A percentile compares a stretch with the other conserved stretches of the same genome.
Conservation (phyloP, 2,329 filamentous ascomycete species). For the Tolypocladium guangdongense region DNA sequence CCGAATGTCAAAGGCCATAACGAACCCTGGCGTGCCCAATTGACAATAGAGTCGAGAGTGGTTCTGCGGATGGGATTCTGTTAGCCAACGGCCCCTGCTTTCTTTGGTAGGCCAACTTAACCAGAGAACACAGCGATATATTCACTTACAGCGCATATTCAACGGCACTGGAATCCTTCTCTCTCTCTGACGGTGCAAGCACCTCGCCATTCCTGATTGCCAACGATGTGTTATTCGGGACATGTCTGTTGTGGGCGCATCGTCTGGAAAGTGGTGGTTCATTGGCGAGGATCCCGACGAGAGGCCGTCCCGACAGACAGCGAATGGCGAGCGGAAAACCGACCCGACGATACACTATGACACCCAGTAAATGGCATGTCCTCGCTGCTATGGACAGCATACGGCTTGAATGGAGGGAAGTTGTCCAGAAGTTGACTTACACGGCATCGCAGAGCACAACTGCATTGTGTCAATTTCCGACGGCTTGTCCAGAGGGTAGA, state of each 20-base stretch:
- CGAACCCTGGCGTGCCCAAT: conserved; percentile 76
- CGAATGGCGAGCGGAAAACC: background rate
- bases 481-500: background rate
- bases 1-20: conserved; percentile 85
- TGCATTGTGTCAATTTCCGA: background rate
- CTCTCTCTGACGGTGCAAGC: background rate
- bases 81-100: background rate
- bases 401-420: background rate
- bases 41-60: conserved; percentile 65
- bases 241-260: too few relatives aligned
- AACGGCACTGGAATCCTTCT: background rate
- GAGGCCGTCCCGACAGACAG: background rate
- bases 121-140: background rate
- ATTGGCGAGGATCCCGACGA: background rate
- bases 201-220: background rate
- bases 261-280: background rate
- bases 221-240: background rate
- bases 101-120: too few relatives aligned
- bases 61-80: conserved; percentile 37
- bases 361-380: background rate
- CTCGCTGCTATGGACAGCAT: background rate
- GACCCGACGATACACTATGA: background rate
- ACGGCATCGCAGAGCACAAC: background rate
- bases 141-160: background rate
- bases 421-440: background rate